Base-by-base conservation (phyloP, 768 basidiomycete genomes). In the Glaciozyma antarctica region DNA sequence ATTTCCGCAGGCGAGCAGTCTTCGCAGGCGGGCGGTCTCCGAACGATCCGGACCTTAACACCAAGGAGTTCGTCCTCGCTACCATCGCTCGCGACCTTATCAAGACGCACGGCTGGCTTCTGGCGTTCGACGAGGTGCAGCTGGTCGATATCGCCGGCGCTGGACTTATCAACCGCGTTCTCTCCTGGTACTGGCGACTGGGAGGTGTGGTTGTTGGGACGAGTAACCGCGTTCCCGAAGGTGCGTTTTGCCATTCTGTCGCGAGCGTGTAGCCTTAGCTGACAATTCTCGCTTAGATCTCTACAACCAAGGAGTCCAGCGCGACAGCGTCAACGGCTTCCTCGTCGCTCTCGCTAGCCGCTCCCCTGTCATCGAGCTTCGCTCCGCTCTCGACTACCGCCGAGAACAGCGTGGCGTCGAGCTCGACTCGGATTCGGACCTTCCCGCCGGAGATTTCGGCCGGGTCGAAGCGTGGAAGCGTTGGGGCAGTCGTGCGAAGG, bases 161-260 rank as follows among this genome's bases (percentile, higher is more conserved):
- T 1, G 78, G 78, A 10, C 76, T 82, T 1, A 76, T 81, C 7
- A 79, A 79, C 10, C 80, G 77, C 64, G 82, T 85, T 8, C 73
- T 84, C 21, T 80, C 81, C 17, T 85, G 82, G 82, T 85, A 81
- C 71, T 84, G 83, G 84, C 78, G 83, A 8, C 78, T 86, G 74
- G 84, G 83, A 22, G 83, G 83, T 3, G 81, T 85, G 10, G 77
- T 85, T 13, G 71, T 78, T 15, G 76, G 76, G 8, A 78, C 76
- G 30, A 77, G 75, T 43, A 74, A 71, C 48, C 64, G 68, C 1
- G 65, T 71, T 1, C 68, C 72, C 12, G 67, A 73, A 54, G 55
- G 76, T 74, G 38, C n/a, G 41, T 48, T 47, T 77, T 80, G 32
- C 10, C 26, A 10, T 41, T 28, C 22, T 49, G 5, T 15, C 24